Conservation (phyloP, 2,329 filamentous ascomycete genomes). For the Aspergillus fructus region DNA sequence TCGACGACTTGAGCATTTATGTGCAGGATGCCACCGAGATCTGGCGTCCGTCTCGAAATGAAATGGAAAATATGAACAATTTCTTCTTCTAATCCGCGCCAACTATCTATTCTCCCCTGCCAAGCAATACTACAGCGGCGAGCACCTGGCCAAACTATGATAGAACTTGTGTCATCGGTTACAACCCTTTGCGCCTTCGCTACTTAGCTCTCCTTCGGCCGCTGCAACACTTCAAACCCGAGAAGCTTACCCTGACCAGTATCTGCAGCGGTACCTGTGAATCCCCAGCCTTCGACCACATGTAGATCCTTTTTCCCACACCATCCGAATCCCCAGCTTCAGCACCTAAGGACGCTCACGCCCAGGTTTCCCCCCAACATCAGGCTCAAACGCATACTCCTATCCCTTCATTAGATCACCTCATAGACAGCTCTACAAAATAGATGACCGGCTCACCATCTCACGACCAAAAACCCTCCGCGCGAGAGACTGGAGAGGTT, state of each 20-base stretch:
- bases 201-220: no score
- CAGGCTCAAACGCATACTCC: not conserved
- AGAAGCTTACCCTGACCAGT: no score
- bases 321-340: no score
- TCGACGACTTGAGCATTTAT: constrained; percentile 32
- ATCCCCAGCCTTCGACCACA: no score
- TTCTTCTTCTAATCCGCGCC: constrained; percentile 20
- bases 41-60: constrained; percentile 40
- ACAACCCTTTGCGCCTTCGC: no score
- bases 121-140: no score
- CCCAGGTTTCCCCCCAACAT: not conserved
- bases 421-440: not conserved
- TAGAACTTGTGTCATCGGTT: no score
- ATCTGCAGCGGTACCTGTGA: no score
- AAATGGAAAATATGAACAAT: constrained; percentile 43
- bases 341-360: not conserved
- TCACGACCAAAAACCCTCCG: not conserved
- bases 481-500: not conserved
- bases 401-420: not conserved
- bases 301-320: no score
- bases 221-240: no score
- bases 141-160: no score
- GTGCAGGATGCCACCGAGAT: constrained; percentile 36
- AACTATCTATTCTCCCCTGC: not conserved
- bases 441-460: not conserved